A percentile compares a stretch with the other conserved stretches of the same genome.
These are phyloP conservation scores for Boletellus deceptivus DNA, from an alignment of 1,284 basidiomycete species.

Conservation along the genomic window DNA sequence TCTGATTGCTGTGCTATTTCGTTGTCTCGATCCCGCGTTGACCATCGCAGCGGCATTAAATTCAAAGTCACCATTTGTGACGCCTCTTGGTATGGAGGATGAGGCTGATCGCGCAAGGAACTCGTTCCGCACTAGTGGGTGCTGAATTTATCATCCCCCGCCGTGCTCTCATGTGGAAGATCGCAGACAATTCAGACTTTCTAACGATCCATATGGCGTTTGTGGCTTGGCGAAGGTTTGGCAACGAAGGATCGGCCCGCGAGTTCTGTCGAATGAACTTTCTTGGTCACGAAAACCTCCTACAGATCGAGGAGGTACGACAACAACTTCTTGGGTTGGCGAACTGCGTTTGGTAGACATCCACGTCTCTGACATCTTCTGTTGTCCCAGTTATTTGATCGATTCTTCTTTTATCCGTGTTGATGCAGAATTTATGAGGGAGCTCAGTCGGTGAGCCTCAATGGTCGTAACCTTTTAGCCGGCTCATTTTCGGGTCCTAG, in stretches of 20 bases:
- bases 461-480: neutral
- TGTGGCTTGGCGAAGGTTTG: conserved; percentile 80
- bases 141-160: neutral
- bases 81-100: conserved; percentile 85
- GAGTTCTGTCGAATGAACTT: conserved; percentile 85
- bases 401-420: conserved; percentile 86
- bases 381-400: conserved; percentile 62
- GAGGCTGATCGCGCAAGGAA: conserved; percentile 86
- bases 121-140: conserved; percentile 74
- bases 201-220: conserved; percentile 92
- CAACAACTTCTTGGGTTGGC: conserved; percentile 85
- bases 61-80: conserved; percentile 90
- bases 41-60: conserved; percentile 94
- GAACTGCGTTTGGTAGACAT: neutral
- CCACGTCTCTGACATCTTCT: conserved; percentile 7
- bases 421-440: conserved; percentile 63
- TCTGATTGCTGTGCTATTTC: conserved; percentile 82
- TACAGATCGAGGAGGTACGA: conserved; percentile 95
- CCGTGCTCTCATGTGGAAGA: neutral
- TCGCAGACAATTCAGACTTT: conserved; percentile 91
- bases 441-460: conserved; percentile 61
- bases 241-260: conserved; percentile 58
- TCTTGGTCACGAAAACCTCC: conserved; percentile 88
- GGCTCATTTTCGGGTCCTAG: conserved; percentile 37
- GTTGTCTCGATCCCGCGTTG: conserved; percentile 91